These are phyloP conservation scores for Solanum hybrid DNA, from an alignment of 305 asterid species.

Conservation along the genomic window DNA sequence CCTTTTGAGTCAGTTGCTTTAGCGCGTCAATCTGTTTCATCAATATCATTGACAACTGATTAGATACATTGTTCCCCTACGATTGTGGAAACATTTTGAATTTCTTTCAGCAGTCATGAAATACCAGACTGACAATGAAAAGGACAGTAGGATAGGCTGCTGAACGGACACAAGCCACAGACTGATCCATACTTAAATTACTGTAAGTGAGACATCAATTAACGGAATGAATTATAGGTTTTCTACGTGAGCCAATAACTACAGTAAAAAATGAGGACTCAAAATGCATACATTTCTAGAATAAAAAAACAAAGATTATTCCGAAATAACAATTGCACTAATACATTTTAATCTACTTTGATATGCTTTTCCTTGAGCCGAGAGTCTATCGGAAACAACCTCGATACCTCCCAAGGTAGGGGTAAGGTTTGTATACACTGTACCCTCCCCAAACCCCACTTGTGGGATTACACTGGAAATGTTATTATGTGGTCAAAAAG, in stretches of 20 bases:
- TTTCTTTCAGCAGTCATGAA: background rate
- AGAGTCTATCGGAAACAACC: no score
- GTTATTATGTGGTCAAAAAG: background rate
- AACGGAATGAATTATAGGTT: background rate
- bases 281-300: background rate
- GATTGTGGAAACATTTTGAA: background rate
- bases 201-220: background rate
- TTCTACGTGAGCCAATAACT: background rate
- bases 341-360: background rate
- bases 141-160: background rate
- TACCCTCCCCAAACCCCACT: no score
- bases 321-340: background rate
- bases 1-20: slow-evolving; percentile 3
- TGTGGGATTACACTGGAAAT: background rate
- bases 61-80: background rate
- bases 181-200: background rate
- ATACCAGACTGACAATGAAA: background rate
- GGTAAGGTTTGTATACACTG: no score
- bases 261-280: background rate
- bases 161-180: background rate
- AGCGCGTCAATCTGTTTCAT: slow-evolving; percentile 9
- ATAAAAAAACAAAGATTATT: background rate
- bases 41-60: background rate
- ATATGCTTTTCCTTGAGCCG: background rate
- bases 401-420: no score